Base-by-base conservation (phyloP, 192 early-diverging fungal species). In the Entomortierella parvispora region DNA sequence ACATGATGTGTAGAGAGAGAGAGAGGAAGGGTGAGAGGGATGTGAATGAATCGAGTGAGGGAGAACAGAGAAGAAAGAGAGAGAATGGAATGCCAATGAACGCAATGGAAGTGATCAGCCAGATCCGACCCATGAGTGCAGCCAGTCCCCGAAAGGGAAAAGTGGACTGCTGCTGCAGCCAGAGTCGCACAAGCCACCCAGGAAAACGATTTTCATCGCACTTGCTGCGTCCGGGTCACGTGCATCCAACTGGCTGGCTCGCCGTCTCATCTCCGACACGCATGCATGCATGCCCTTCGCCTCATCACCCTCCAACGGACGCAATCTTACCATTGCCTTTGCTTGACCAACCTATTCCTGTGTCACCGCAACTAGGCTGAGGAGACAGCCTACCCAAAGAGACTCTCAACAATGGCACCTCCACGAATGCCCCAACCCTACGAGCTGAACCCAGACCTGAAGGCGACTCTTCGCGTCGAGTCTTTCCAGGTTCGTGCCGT, bases 391-490 rank as follows among this genome's bases (percentile, higher is more conserved):
- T 10, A 17, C 4, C 17, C 1, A 12, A 5, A 6, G 28, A 29
- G 25, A 15, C 2, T 28, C 26, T 53, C 23, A 23, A 32, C 51
- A 2, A 17, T 56, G 46, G n/a, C n/a, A n/a, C 51, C 65, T 28
- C 74, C 67, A 76, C 62, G 80, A 37, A 33, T 69, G 48, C 64
- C 82, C 25, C 70, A 62, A 32, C 83, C 78, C 11, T 84, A 58
- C 47, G 81, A 84, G 50, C 62, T 84, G 43, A 74, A 80, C 61
- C 78, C 83, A 0, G 83, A 82, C 47, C 23, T 80, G 51, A 70
- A 80, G 51, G 71, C 77, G 2, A 45, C 81, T 9, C 71, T 84
- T 20, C 74, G 72, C 9, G 79, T 84, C 31, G 83, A 84, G 62
- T 78, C 76, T 29, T 84, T 84, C 55, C 77, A 84, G 74, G 83